Evolutionary conservation across 345 rosid species (phyloP).

Genomic region (Heritiera littoralis): DNA sequence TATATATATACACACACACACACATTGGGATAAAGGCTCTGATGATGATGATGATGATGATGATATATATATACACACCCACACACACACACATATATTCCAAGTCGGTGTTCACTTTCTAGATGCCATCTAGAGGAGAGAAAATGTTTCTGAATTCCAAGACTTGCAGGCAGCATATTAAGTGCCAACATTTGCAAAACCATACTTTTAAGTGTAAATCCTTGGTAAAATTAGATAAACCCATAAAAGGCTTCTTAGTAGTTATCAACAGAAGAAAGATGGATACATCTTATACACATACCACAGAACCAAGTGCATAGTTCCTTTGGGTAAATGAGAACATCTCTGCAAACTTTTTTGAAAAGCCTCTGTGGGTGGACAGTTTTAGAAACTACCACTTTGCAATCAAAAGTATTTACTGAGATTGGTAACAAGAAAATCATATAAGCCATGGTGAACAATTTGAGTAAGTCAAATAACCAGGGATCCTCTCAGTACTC

Average conservation of each 20-base stretch:
- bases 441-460: not conserved
- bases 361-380: not conserved
- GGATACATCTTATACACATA: not conserved
- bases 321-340: constrained; percentile 10
- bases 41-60: no score
- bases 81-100: not conserved
- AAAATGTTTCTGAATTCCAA: not conserved
- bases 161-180: not conserved
- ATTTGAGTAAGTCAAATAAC: not conserved
- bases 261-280: constrained; percentile 10
- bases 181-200: not conserved
- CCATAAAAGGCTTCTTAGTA: not conserved
- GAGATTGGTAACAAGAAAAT: constrained; percentile 1
- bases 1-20: no score
- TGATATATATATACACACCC: no score
- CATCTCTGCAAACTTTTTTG: not conserved
- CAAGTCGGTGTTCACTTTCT: constrained; percentile 1
- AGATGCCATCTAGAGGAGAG: not conserved
- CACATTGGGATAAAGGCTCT: no score
- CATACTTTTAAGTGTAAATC: not conserved
- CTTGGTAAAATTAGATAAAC: no score
- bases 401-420: not conserved
- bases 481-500: not conserved
- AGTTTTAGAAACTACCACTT: not conserved
- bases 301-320: not conserved